Base-by-base conservation (phyloP, 2,329 filamentous ascomycete genomes). In the Fusarium buharicum region DNA sequence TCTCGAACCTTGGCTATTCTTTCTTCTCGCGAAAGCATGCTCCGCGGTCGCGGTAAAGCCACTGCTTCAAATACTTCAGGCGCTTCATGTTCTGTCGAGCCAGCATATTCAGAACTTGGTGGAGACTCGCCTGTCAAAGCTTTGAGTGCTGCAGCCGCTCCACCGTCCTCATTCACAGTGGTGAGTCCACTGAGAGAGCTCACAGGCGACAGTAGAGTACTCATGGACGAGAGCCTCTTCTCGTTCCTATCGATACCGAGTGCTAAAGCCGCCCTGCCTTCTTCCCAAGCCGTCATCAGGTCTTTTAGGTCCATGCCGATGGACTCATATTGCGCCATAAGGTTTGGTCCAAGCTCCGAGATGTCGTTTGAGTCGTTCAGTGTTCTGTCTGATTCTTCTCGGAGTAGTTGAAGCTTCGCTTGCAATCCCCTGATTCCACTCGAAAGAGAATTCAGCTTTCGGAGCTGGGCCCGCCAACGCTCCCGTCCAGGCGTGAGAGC, bases 61-160 rank as follows among this genome's bases (percentile, higher is more conserved):
- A 98, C 86, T 0, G 93, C 95, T 76, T 99, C 95, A 61, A 97
- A 98, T 1, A 99, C 86, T 71, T 96, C 91, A 49, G 90, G 88
- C 51, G 86, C 84, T 47, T 91, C 89, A 2, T 80, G 82, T 54
- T 86, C 85, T 44, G 87, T 87, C 2, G 81, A 82, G 13, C 77
- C 77, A 60, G 81, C 84, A 44, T 80, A 78, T 37, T 84, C 84
- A 28, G 81, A 77, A 53, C 80, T 83, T 24, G 79, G 79, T 13
- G 81, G 79, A 18, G 81, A 78, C 47, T 93, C 91, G 43, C 92
- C 92, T 58, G 87, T 96, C 46, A 97, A 80, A 2, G 90, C 88
- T 63, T 88, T 88, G 22, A 97, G 82, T 0, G 94, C 93, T 67
- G 85, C 84, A 9, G 79, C 76, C 3, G 77, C 72, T n/a, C 64